A percentile compares a stretch with the other conserved stretches of the same genome.
phyloP scores from a whole-genome alignment of 1,139 yeast genomes.

The Suhomyces wounanorum region DNA sequence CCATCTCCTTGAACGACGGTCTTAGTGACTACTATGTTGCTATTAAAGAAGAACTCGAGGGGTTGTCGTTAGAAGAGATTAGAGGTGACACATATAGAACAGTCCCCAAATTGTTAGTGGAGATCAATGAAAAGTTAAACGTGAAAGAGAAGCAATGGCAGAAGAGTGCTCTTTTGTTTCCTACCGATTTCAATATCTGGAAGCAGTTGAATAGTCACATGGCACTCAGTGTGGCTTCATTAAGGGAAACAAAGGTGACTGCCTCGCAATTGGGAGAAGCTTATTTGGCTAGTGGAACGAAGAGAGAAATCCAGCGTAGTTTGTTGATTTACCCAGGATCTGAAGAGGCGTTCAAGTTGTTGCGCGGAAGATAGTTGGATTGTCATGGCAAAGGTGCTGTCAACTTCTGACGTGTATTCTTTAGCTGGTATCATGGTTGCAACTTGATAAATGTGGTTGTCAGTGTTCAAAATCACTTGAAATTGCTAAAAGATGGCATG shows the following conservation, averaged over 20 bases:
- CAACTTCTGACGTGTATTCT: background rate
- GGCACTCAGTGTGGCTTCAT: constrained; percentile 48
- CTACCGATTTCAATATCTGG: constrained; percentile 73
- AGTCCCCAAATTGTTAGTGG: constrained; percentile 62
- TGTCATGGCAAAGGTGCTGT: too few species aligned
- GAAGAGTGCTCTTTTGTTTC: constrained; percentile 71
- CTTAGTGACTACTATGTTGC: constrained; percentile 63
- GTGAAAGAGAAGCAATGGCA: constrained; percentile 53
- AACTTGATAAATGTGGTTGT: too few species aligned
- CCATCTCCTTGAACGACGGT: constrained; percentile 69
- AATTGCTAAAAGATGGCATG: background rate
- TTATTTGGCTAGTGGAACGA: constrained; percentile 46
- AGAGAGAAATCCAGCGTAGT: constrained; percentile 63
- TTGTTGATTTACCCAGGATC: constrained; percentile 35
- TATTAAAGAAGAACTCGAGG: constrained; percentile 64
- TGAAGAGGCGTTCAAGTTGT: constrained; percentile 10
- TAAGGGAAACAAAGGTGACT: constrained; percentile 52
- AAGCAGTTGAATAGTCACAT: constrained; percentile 51
- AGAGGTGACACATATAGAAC: constrained; percentile 52
- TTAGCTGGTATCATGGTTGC: background rate
- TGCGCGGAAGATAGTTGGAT: background rate
- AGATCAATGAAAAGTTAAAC: constrained; percentile 43
- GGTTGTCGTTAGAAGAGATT: constrained; percentile 50
- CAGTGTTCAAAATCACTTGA: too few species aligned
- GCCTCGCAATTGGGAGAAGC: constrained; percentile 56